Evolutionary conservation across 140 eudicot genomes (phyloP), one percentile per base, ranked within the genome.

Genomic region (Flaveria floridana): DNA sequence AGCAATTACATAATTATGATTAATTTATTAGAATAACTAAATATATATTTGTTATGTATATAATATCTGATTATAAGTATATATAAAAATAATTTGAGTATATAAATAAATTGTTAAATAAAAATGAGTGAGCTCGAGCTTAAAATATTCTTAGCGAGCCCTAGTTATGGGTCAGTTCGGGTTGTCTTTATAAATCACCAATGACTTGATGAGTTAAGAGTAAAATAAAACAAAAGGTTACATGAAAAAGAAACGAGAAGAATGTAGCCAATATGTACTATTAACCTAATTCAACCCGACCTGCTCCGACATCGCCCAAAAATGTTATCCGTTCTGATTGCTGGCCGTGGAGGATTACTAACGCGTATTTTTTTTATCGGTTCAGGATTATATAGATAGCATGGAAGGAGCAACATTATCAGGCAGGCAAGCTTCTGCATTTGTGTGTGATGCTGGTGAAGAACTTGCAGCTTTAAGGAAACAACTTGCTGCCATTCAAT

Each of bases 331-430:
- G 55, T 20, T 41, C 11, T 65, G 71, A 7, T 16, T 47, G 5
- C 30, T 4, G 46, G 46, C 0, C 5, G 9, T 34, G 21, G 13
- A 39, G 19, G 41, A 8, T 12, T 14, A 20, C 28, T 67, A 53
- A 81, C 18, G 0, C 46, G 18, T 48, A 15, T 20, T 50, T 19
- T 18, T 18, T 77, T n/a, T 8, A 65, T 70, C 25, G 3, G 18
- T 52, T 4, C 96, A 93, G 97, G 98, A 93, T 51, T 93, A 93
- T 67, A 93, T 93, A 63, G 98, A 93, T 82, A 90, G 97, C 88
- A 93, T 93, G 98, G 98, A 93, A 79, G 98, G 97, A 2, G 98
- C 98, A 25, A 93, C 98, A 39, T 87, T 93, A 39, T 93, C 97
- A 13, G 98, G 98, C 13, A 85, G 98, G 71, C 98, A 93, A 82